Base-by-base conservation (phyloP, 768 basidiomycete species). In the Lentinula edodes region DNA sequence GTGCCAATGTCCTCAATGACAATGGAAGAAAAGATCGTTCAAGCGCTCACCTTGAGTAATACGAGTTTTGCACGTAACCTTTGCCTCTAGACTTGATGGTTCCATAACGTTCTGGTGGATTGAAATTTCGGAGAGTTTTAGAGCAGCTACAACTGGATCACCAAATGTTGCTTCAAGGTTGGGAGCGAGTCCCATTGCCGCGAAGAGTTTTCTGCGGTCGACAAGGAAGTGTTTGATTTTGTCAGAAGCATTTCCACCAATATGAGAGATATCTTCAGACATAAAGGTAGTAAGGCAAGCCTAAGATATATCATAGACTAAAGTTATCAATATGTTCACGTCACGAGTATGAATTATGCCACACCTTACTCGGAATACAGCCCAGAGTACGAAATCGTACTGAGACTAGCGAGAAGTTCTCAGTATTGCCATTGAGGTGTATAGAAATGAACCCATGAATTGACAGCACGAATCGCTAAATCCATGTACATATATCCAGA, bases 181-280 rank as follows among this genome's bases (percentile, higher is more conserved):
- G 2, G 55, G 42, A n/a, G 8, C 8, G 0, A 42, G 20, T 10
- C 36, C 32, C 18, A 8, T 5, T 2, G 45, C 45, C n/a, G 32
- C 10, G 23, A 52, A 50, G 3, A 50, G 59, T 41, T 38, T 51
- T 32, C 41, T 28, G 3, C 45, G 48, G 51, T 50, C 39, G 18
- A n/a, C 51, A 3, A 51, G 51, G 12, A 60, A 42, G 3, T 16
- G 10, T 18, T 60, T 60, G 59, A 52, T 60, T 23, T 60, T 52
- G 50, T 52, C 48, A 35, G 59, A 60, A 32, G 59, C 59, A 52
- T 60, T 60, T 13, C 59, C 59, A 23, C 36, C 23, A 16, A 60
- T 60, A 16, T 56, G 55, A 32, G 55, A 56, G 41, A 56, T 42
- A 43, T 56, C 41, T n/a, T 56, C 41, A 0, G 55, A 56, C 55